phyloP scores from a whole-genome alignment of 2,329 filamentous ascomycete genomes.

The Colletotrichum musicola region DNA sequence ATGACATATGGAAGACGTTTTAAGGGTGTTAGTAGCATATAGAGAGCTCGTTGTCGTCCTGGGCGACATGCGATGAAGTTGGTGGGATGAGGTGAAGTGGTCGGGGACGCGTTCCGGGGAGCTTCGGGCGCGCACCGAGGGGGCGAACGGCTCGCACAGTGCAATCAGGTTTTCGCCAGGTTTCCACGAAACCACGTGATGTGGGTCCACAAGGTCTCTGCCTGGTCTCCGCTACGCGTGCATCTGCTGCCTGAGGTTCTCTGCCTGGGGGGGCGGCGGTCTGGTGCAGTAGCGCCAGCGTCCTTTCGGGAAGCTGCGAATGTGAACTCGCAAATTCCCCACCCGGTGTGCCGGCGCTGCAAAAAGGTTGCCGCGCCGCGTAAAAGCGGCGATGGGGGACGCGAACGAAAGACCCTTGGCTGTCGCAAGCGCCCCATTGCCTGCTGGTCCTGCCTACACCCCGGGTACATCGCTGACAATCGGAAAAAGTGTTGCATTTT shows the following conservation, averaged over 20 bases:
- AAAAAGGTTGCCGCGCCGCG: conserved; percentile 3
- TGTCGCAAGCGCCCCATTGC: conserved; percentile 9
- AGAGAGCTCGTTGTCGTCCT: conserved; percentile 46
- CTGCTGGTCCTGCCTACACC: too few species aligned
- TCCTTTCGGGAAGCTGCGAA: conserved; percentile 2
- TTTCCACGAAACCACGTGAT: conserved; percentile 60
- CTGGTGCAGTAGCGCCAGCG: conserved; percentile 6
- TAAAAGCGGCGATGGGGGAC: conserved; percentile 24
- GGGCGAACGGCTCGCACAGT: conserved; percentile 40
- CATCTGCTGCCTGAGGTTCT: conserved; percentile 31
- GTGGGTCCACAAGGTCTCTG: neutral
- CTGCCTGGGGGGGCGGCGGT: conserved; percentile 23
- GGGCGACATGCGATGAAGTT: conserved; percentile 37
- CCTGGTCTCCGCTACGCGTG: neutral
- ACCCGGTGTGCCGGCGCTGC: neutral
- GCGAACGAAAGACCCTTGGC: conserved; percentile 14
- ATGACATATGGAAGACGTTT: neutral
- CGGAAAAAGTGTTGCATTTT: too few species aligned
- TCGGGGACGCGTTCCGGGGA: conserved; percentile 58
- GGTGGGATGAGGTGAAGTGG: conserved; percentile 54
- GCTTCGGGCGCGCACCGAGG: conserved; percentile 6
- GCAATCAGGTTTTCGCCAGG: conserved; percentile 51
- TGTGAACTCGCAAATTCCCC: conserved; percentile 8
- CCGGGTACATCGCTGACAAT: too few species aligned
- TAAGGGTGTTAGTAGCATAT: conserved; percentile 37